These are phyloP conservation scores for Mortierella antarctica DNA, from an alignment of 192 early-diverging fungal genomes.

Conservation along the genomic window DNA sequence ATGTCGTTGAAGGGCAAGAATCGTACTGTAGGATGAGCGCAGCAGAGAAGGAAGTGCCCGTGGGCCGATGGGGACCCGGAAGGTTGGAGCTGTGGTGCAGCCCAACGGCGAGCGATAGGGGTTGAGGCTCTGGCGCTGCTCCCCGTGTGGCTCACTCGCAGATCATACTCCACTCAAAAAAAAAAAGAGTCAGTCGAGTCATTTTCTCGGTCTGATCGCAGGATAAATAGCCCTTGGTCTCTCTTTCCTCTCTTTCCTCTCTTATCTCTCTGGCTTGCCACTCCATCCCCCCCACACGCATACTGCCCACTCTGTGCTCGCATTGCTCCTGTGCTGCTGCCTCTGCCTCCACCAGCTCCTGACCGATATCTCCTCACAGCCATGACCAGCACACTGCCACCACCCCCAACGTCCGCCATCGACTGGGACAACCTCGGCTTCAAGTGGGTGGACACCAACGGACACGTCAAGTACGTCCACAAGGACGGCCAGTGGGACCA, in stretches of 20 bases:
- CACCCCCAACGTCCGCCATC: constrained; percentile 55
- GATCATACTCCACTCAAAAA: no score
- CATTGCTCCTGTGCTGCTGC: no score
- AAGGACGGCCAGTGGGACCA: constrained; percentile 69
- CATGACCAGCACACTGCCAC: constrained; percentile 22
- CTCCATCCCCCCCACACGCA: neutral
- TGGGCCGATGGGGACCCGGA: no score
- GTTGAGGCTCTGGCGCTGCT: no score
- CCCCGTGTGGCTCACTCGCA: no score
- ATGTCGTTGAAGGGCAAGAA: no score
- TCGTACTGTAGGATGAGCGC: no score
- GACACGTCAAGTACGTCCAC: constrained; percentile 73
- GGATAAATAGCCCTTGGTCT: neutral
- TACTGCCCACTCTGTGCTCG: neutral
- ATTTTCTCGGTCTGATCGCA: constrained; percentile 1
- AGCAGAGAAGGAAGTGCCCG: no score
- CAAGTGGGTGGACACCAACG: constrained; percentile 71
- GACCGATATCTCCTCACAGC: neutral
- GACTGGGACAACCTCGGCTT: constrained; percentile 79
- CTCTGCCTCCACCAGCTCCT: neutral
- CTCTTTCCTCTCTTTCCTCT: neutral
- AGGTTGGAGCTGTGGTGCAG: no score
- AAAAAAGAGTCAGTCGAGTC: neutral
- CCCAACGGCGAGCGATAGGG: no score
- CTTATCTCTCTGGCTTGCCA: neutral